These are phyloP conservation scores for Cyberlindnera galapagoensis DNA, from an alignment of 805 yeast species.

Conservation along the genomic window DNA sequence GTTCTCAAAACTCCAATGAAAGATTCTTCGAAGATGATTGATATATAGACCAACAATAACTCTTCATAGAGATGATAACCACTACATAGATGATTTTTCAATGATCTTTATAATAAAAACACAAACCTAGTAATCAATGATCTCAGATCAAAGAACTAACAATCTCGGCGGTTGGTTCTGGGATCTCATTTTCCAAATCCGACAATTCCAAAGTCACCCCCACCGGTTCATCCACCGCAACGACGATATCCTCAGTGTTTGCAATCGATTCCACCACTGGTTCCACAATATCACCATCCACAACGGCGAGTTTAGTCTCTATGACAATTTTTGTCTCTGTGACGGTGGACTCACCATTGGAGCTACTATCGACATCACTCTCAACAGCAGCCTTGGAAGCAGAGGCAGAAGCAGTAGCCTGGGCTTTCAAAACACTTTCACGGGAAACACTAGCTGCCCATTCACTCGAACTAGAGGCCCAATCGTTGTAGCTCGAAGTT, in stretches of 20 bases:
- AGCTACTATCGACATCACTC: not conserved
- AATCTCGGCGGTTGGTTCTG: too few relatives aligned
- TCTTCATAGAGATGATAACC: too few relatives aligned
- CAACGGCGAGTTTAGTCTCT: constrained; percentile 10
- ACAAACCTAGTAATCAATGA: too few relatives aligned
- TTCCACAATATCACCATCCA: constrained; percentile 20
- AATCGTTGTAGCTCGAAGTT: too few relatives aligned
- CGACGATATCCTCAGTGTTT: not conserved
- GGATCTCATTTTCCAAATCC: too few relatives aligned
- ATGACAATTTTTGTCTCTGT: constrained; percentile 1
- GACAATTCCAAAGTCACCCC: too few relatives aligned
- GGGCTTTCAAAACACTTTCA: not conserved
- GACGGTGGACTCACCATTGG: not conserved
- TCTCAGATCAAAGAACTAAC: too few relatives aligned
- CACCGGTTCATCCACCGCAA: not conserved
- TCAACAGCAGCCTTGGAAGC: not conserved
- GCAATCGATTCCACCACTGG: constrained; percentile 9
- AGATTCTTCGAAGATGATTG: constrained; percentile 1
- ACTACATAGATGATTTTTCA: too few relatives aligned
- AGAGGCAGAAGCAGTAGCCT: not conserved
- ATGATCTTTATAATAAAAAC: too few relatives aligned
- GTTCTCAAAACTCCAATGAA: constrained; percentile 2
- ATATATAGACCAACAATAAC: not conserved
- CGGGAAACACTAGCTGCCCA: too few relatives aligned
- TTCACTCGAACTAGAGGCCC: too few relatives aligned